Conservation (phyloP, 1,284 basidiomycete species). For the Malassezia yamatoensis region DNA sequence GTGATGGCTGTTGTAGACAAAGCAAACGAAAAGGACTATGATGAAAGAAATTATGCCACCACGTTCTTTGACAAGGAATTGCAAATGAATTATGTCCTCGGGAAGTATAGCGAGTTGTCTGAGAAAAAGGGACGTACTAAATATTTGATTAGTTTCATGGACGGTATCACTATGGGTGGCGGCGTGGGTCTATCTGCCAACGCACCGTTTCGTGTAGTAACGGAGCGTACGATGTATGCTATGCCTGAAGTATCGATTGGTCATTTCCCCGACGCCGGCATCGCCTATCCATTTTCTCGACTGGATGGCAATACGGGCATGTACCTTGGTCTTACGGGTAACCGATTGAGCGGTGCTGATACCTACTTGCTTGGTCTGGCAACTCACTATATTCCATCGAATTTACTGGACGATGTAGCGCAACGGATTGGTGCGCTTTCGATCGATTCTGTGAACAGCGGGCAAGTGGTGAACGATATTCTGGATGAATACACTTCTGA, state of each 20-base stretch:
- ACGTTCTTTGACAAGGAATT: slow-evolving; percentile 91
- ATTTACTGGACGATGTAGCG: slow-evolving; percentile 24
- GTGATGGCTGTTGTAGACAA: slow-evolving; percentile 56
- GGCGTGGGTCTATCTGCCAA: slow-evolving; percentile 83
- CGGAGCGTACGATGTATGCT: slow-evolving; percentile 73
- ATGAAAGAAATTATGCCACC: slow-evolving; percentile 55
- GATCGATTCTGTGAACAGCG: slow-evolving; percentile 23
- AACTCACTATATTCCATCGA: slow-evolving; percentile 37
- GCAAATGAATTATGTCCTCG: slow-evolving; percentile 74
- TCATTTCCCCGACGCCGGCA: slow-evolving; percentile 73
- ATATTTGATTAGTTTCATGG: slow-evolving; percentile 75
- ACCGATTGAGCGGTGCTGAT: slow-evolving; percentile 36
- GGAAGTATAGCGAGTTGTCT: slow-evolving; percentile 49
- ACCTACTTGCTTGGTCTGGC: slow-evolving; percentile 40
- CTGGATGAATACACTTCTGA: slow-evolving; percentile 34
- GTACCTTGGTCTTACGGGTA: slow-evolving; percentile 80
- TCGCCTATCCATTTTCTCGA: slow-evolving; percentile 74
- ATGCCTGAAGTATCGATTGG: slow-evolving; percentile 62
- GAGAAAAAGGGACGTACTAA: slow-evolving; percentile 46
- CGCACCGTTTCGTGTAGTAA: slow-evolving; percentile 83
- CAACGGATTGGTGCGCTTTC: slow-evolving; percentile 31
- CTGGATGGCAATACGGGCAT: slow-evolving; percentile 85
- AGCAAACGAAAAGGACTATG: slow-evolving; percentile 23
- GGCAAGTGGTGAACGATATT: slow-evolving; percentile 19
- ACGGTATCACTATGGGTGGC: slow-evolving; percentile 67